Percentiles rank a stretch among this genome's conserved stretches.
Conservation (phyloP, 257 asterid genomes). For the Henckelia pumila region DNA sequence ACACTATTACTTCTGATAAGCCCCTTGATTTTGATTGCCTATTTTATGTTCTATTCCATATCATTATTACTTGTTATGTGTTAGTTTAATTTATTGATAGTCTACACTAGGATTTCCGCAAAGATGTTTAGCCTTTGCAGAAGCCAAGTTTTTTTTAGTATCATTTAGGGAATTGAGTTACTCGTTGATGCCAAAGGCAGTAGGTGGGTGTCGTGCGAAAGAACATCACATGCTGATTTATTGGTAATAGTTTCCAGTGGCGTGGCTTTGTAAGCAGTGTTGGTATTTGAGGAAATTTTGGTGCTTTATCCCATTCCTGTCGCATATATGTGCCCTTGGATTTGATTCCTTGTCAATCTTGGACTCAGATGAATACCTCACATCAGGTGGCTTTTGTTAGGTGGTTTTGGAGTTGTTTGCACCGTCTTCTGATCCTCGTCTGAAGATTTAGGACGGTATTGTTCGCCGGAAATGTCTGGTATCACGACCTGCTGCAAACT, state of each 20-base stretch:
- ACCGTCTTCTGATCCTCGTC: not conserved
- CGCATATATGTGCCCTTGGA: not conserved
- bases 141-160: not conserved
- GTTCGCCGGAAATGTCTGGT: not conserved
- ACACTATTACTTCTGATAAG: not conserved
- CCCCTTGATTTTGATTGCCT: too few species aligned
- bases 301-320: too few species aligned
- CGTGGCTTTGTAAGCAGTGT: too few species aligned
- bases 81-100: not conserved
- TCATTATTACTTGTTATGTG: not conserved
- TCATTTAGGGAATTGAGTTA: not conserved
- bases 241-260: not conserved
- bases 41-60: not conserved
- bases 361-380: not conserved
- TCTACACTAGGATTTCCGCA: not conserved
- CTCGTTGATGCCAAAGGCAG: not conserved
- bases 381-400: not conserved
- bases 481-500: not conserved
- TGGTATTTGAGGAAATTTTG: too few species aligned
- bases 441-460: not conserved
- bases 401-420: too few species aligned
- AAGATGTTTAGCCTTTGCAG: not conserved
- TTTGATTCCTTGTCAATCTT: not conserved
- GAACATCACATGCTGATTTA: not conserved
- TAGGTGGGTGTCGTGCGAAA: not conserved